Conservation (phyloP, 768 basidiomycete genomes). For the Harrya chromipes region DNA sequence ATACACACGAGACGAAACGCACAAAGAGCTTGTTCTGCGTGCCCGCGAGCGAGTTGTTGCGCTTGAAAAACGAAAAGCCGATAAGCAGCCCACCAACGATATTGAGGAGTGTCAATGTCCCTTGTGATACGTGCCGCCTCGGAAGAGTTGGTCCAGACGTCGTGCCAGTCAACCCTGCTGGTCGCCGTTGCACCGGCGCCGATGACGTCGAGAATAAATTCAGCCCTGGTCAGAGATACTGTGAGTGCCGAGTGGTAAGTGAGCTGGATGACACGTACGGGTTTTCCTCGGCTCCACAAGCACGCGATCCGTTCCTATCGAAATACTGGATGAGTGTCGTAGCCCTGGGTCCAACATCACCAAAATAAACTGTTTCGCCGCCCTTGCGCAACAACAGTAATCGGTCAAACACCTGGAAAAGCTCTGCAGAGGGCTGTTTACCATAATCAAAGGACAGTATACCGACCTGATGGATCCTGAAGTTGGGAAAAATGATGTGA, state of each 20-base stretch:
- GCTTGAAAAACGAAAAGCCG: no score
- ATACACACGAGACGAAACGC: conserved; percentile 24
- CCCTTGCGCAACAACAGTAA: conserved; percentile 75
- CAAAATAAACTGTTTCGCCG: conserved; percentile 66
- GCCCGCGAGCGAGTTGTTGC: no score
- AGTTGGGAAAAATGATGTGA: not conserved
- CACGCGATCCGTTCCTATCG: conserved; percentile 59
- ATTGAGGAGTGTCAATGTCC: conserved; percentile 46
- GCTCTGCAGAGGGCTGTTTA: conserved; percentile 68
- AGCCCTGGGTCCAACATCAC: conserved; percentile 64
- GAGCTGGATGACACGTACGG: conserved; percentile 40
- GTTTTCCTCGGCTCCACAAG: conserved; percentile 66
- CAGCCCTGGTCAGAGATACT: conserved; percentile 38
- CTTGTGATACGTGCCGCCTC: conserved; percentile 37
- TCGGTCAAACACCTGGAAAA: conserved; percentile 80
- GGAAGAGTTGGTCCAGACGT: conserved; percentile 53
- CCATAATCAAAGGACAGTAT: not conserved
- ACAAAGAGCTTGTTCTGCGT: conserved; percentile 68
- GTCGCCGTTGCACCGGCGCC: conserved; percentile 68
- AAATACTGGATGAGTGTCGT: conserved; percentile 73
- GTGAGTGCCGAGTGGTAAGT: no score
- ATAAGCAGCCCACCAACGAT: conserved; percentile 55
- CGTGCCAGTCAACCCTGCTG: conserved; percentile 55
- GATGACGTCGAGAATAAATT: conserved; percentile 68
- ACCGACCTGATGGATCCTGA: conserved; percentile 42